Evolutionary conservation across 192 early-diverging fungal genomes (phyloP), one percentile per base, ranked within the genome.

Genomic region (Coemansia sp.): DNA sequence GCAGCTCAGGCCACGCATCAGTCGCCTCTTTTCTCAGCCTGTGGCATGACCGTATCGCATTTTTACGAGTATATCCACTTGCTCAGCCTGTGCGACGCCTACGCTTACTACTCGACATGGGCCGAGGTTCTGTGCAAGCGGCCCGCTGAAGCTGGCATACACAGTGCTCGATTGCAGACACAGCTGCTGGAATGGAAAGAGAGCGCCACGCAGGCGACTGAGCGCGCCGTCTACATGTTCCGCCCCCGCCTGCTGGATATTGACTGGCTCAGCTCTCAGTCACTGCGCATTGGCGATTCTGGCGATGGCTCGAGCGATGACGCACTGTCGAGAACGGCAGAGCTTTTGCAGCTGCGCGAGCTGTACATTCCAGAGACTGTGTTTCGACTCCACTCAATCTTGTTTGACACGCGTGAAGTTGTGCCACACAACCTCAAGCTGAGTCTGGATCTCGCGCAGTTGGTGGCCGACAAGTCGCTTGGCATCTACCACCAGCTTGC

Each of bases 351-450:
- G 14, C 50, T 84, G 51, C 82, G 85, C 36, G 60, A 70, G 54
- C 62, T 80, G 22, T 84, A 79, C 38, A 68, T 87, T 13, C 86
- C 90, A 4, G 83, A 89, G 52, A 49, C 86, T 2, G 73, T 88
- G 27, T 69, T 88, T 53, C 82, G 82, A 33, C 58, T 89, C 43
- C 86, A 92, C 61, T 63, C 83, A 9, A 69, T 92, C 19, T 70
- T 85, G 36, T 88, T 70, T 58, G 81, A 87, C 30, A 87, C 85
- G 7, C 68, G 83, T 10, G 68, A 77, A 17, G 52, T 82, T 13
- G 23, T 83, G 17, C 66, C 68, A 18, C 70, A 70, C 60, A 84
- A 81, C 25, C 72, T 81, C 21, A 57, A 41, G 74, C 71, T 22
- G 60, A 77, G 74, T 67, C 53, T 85, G 9, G 65, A 79, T 41